Conservation (phyloP, 192 early-diverging fungal species). For the Podila verticillata region DNA sequence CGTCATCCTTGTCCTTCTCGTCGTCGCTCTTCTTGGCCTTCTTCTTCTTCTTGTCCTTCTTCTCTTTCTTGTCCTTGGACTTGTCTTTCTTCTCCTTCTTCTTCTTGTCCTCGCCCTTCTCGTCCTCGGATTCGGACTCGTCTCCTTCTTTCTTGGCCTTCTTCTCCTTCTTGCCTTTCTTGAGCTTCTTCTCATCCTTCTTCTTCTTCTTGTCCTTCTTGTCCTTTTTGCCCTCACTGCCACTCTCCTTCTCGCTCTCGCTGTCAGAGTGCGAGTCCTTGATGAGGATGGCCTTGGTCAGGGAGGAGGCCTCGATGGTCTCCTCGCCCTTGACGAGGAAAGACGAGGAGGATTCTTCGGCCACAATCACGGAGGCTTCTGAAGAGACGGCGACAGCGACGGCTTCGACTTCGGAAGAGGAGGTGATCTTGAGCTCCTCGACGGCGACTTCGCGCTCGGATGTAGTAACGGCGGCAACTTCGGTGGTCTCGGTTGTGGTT, state of each 20-base stretch:
- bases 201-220: constrained; percentile 13
- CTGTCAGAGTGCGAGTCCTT: constrained; percentile 7
- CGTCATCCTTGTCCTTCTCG: background rate
- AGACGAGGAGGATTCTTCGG: background rate
- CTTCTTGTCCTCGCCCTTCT: background rate
- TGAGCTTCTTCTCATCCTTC: constrained; percentile 5
- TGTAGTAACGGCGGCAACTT: constrained; percentile 1
- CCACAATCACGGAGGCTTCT: background rate
- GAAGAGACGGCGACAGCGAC: background rate
- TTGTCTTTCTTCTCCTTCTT: constrained; percentile 13
- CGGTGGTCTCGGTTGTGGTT: constrained; percentile 10
- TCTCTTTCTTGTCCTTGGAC: constrained; percentile 6
- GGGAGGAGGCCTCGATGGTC: background rate
- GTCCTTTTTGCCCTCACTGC: constrained; percentile 4
- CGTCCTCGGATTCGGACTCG: background rate
- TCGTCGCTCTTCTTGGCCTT: constrained; percentile 4
- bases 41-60: constrained; percentile 9
- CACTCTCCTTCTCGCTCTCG: constrained; percentile 3
- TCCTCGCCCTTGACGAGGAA: background rate
- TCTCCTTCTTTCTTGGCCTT: background rate
- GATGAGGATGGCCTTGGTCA: background rate
- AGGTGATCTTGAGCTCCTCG: constrained; percentile 14
- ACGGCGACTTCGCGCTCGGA: constrained; percentile 4
- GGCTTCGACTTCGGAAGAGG: constrained; percentile 5
- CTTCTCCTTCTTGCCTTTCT: background rate